Evolutionary conservation across 1,284 basidiomycete genomes (phyloP), one percentile per base, ranked within the genome.

Genomic region (Moesziomyces sp.): DNA sequence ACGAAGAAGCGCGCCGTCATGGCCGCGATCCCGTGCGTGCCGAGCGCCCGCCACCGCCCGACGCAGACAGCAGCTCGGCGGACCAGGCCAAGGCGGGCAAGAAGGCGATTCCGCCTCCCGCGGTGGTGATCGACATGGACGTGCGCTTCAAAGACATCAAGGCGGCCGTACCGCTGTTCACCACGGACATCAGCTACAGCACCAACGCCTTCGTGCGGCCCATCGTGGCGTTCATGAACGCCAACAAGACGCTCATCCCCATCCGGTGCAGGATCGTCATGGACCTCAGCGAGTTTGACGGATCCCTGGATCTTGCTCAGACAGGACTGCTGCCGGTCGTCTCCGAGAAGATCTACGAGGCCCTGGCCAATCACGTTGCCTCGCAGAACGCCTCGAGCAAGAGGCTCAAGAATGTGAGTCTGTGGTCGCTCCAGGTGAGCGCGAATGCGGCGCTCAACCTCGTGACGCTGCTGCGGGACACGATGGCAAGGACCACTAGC

Each of bases 201-300:
- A 96, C 96, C 80, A 93, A 92, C 81, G 97, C 96, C n/a, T 87
- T 99, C 33, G 92, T 97, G 45, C 86, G 97, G 62, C 96, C 97
- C 5, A 98, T 99, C 71, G 97, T 99, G 6, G 95, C 94, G 0
- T 99, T 99, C 83, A 97, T 99, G 77, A 84, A 84, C 54, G 81
- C 82, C 46, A 80, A 84, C 68, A 74, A 76, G 57, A 81, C 79
- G 46, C 63, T 81, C 33, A 81, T 81, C 38, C 79, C 79, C 6
- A 78, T 84, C 47, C 73, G 75, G 9, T 81, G 80, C 56, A 69
- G 81, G 4, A 73, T 84, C 42, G 80, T 84, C 3, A 81, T 82
- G 76, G 82, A 84, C 51, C 67, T 84, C 16, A 75, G 62, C 66
- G 82, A 84, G 50, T 84, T 84, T 44, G 81, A 84, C 26, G 82